Conservation (phyloP, 1,139 yeast genomes). For the Taphrina pruni region DNA sequence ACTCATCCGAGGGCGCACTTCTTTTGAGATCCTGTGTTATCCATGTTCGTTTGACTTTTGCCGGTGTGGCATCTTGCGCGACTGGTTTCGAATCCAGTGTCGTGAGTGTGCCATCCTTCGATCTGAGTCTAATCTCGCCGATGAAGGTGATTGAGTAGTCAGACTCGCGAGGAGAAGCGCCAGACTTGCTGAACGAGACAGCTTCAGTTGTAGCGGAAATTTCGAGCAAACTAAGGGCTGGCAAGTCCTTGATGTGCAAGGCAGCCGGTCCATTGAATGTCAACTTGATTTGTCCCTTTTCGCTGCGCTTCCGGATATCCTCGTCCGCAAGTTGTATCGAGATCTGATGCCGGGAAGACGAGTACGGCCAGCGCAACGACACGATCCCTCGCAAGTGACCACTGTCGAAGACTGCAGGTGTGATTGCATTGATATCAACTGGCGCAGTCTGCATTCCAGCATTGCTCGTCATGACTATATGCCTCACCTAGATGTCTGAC, state of each 20-base stretch:
- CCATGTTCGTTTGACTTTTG: slow-evolving; percentile 31
- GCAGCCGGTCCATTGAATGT: slow-evolving; percentile 43
- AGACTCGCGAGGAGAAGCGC: slow-evolving; percentile 12
- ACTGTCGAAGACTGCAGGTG: slow-evolving; percentile 19
- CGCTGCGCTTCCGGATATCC: slow-evolving; percentile 42
- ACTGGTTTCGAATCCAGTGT: slow-evolving; percentile 22
- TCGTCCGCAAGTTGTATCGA: slow-evolving; percentile 43
- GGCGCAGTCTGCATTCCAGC: neutral
- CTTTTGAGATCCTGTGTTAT: slow-evolving; percentile 33
- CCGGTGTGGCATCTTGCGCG: slow-evolving; percentile 9
- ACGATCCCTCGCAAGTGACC: slow-evolving; percentile 41
- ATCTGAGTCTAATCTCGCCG: slow-evolving; percentile 3
- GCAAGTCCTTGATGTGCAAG: slow-evolving; percentile 32
- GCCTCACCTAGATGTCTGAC: too few species aligned
- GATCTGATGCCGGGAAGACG: slow-evolving; percentile 40
- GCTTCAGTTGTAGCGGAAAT: slow-evolving; percentile 15
- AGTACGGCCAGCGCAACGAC: slow-evolving; percentile 45
- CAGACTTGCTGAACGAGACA: slow-evolving; percentile 5
- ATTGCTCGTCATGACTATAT: too few species aligned
- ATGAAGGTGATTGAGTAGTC: slow-evolving; percentile 21
- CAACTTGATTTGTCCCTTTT: slow-evolving; percentile 44
- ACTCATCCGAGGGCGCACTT: slow-evolving; percentile 24
- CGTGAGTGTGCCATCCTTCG: neutral
- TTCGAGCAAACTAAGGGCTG: slow-evolving; percentile 15
- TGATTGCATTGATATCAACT: slow-evolving; percentile 22